These are phyloP conservation scores for Quercus lobata DNA, from an alignment of 331 rosid genomes.

Conservation along the genomic window DNA sequence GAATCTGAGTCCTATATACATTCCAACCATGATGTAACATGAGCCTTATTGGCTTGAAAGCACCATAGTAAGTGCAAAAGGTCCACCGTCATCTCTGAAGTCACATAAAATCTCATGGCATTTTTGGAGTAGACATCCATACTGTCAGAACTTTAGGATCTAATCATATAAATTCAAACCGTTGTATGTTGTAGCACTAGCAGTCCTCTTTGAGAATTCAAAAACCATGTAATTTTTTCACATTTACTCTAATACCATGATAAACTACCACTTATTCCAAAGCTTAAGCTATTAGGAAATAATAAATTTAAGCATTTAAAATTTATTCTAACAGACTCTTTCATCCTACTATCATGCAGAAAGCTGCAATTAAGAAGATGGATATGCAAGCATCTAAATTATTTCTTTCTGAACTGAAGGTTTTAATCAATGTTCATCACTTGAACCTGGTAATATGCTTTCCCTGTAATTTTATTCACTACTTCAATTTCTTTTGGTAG, in stretches of 20 bases:
- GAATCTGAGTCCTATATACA: background rate
- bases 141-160: background rate
- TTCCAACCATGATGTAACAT: background rate
- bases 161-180: background rate
- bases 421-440: slow-evolving; percentile 91
- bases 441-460: slow-evolving; percentile 74
- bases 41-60: background rate
- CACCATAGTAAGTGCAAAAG: background rate
- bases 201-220: background rate
- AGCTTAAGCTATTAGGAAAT: background rate
- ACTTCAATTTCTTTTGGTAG: background rate
- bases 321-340: background rate
- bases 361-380: slow-evolving; percentile 95
- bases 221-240: background rate
- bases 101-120: background rate
- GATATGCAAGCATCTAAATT: slow-evolving; percentile 87
- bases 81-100: background rate
- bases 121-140: background rate
- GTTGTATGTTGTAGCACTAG: background rate
- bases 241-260: no score
- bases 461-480: background rate
- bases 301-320: background rate
- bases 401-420: slow-evolving; percentile 76
- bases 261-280: no score
- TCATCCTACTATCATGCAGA: slow-evolving; percentile 32